Evolutionary conservation across 2,329 filamentous ascomycete species (phyloP).

Genomic region (Penicillium olsonii): DNA sequence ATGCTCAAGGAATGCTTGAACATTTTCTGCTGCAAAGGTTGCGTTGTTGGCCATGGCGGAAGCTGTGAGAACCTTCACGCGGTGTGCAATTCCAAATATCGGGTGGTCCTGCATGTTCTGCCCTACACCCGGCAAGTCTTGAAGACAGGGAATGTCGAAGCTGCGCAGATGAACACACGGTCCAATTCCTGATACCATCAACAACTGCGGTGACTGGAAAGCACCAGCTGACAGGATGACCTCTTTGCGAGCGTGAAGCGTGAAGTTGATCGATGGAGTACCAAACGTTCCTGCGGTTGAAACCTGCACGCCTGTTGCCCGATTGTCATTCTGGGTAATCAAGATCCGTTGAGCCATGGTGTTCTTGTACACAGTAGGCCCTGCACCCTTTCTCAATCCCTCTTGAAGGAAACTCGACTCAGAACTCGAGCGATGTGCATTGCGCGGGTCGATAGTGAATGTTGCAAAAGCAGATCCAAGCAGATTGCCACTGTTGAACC

Average conservation of each 20-base stretch:
- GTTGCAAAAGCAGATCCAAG: constrained; percentile 27
- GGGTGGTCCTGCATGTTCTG: constrained; percentile 49
- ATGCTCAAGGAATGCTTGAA: constrained; percentile 26
- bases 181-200: constrained; percentile 18
- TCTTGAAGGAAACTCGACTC: constrained; percentile 24
- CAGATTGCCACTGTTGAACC: constrained; percentile 31
- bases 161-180: constrained; percentile 20
- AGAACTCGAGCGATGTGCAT: constrained; percentile 22
- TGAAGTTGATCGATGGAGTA: constrained; percentile 14
- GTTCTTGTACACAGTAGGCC: constrained; percentile 33
- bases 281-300: constrained; percentile 17
- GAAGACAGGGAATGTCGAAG: constrained; percentile 16
- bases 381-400: constrained; percentile 26
- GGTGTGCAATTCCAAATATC: constrained; percentile 35
- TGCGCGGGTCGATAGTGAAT: constrained; percentile 33
- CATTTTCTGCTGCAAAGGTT: constrained; percentile 18
- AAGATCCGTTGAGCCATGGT: constrained; percentile 39
- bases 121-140: constrained; percentile 25
- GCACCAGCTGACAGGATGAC: constrained; percentile 18
- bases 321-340: constrained; percentile 34
- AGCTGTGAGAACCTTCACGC: constrained; percentile 37
- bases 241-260: constrained; percentile 18
- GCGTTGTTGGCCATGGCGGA: constrained; percentile 25
- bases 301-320: constrained; percentile 22
- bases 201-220: constrained; percentile 2